Conservation (phyloP, 441 rosid genomes). For the Erodium trifolium region DNA sequence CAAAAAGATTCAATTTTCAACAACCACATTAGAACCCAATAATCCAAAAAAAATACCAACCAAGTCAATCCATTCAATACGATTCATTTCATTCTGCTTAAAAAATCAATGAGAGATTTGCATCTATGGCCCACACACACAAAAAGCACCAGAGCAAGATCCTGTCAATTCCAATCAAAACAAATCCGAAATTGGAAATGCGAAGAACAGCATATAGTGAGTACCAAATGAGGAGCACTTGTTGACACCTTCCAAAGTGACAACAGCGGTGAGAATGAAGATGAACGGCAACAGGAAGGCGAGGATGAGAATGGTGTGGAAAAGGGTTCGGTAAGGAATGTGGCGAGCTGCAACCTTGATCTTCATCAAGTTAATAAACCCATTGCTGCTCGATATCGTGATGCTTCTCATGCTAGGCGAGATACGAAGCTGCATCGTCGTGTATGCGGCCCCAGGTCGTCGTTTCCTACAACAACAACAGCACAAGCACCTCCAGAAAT, state of each 20-base stretch:
- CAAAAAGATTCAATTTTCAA: not conserved
- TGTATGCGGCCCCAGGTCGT: constrained; percentile 43
- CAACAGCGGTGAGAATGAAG: constrained; percentile 93
- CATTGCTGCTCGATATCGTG: constrained; percentile 89
- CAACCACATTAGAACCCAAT: constrained; percentile 6
- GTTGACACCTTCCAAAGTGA: constrained; percentile 99
- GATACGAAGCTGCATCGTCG: constrained; percentile 99
- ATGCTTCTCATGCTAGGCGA: constrained; percentile 99
- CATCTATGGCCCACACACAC: too few relatives aligned
- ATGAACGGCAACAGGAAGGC: constrained; percentile 97
- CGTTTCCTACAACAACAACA: not conserved
- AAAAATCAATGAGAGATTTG: too few relatives aligned
- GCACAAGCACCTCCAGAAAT: constrained; percentile 6
- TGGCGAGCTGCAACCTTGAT: constrained; percentile 99
- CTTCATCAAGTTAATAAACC: constrained; percentile 98
- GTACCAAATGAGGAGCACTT: constrained; percentile 99
- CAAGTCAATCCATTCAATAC: constrained; percentile 6
- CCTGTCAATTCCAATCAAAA: too few relatives aligned
- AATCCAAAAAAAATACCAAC: not conserved
- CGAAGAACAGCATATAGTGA: not conserved
- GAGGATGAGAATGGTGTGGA: constrained; percentile 86
- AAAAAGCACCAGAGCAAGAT: too few relatives aligned
- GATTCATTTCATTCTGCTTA: not conserved
- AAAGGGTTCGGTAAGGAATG: constrained; percentile 91
- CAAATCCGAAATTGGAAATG: too few relatives aligned